phyloP scores from a whole-genome alignment of 495 filamentous ascomycete species.

The Trichoderma orchidacearum region DNA sequence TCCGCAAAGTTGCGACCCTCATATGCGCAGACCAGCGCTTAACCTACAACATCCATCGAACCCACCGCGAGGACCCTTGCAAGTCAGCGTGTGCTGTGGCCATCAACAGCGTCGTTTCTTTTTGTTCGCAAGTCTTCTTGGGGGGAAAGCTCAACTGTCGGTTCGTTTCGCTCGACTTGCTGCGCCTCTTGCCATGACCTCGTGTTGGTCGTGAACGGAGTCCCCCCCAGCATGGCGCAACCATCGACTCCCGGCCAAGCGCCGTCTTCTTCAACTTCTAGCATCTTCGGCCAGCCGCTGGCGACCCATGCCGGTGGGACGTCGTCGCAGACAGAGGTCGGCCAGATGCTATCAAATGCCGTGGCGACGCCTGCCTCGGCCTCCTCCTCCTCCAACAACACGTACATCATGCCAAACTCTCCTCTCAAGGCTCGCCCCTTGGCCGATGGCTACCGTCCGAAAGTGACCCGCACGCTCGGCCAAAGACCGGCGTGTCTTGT shows the following conservation, averaged over 20 bases:
- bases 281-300: slow-evolving; percentile 18
- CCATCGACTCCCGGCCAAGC: slow-evolving; percentile 13
- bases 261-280: slow-evolving; percentile 7
- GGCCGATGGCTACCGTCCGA: slow-evolving; percentile 63
- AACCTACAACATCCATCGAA: not conserved
- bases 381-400: slow-evolving; percentile 49
- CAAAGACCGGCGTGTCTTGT: slow-evolving; percentile 89
- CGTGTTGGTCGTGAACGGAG: not conserved
- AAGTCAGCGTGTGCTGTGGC: not conserved
- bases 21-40: not conserved
- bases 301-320: not conserved
- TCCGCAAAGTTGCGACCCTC: not conserved
- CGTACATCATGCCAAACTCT: slow-evolving; percentile 75
- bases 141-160: not conserved
- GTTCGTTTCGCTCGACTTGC: not conserved
- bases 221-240: slow-evolving; percentile 14
- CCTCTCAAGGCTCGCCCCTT: slow-evolving; percentile 48
- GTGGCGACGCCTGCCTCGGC: slow-evolving; percentile 31
- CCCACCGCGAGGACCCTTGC: not conserved
- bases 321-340: slow-evolving; percentile 4
- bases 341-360: slow-evolving; percentile 11
- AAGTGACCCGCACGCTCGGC: slow-evolving; percentile 66
- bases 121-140: not conserved
- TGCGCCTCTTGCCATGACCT: not conserved
- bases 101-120: not conserved